Percentiles rank a stretch among this genome's conserved stretches.
These are phyloP conservation scores for Teunomyces aglyptinius DNA, from an alignment of 805 yeast species.

Conservation along the genomic window DNA sequence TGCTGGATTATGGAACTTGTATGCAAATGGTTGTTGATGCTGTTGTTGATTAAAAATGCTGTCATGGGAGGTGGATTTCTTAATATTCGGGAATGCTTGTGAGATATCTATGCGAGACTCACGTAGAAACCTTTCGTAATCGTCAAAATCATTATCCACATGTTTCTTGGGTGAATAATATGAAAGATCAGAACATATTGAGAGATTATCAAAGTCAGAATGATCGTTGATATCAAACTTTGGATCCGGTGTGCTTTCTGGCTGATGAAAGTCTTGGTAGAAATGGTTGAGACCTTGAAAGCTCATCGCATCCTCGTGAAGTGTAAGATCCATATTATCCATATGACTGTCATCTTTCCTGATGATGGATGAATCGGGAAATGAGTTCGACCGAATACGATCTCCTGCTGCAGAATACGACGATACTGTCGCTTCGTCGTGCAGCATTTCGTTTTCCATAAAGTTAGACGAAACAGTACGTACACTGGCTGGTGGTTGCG, in stretches of 20 bases:
- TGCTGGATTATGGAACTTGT: slow-evolving; percentile 39
- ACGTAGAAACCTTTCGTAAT: slow-evolving; percentile 32
- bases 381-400: slow-evolving; percentile 18
- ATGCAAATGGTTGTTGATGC: slow-evolving; percentile 6
- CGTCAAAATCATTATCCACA: slow-evolving; percentile 19
- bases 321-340: too few species aligned
- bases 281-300: slow-evolving; percentile 21
- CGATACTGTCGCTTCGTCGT: background rate
- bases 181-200: slow-evolving; percentile 22
- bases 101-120: slow-evolving; percentile 31
- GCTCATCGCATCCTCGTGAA: slow-evolving; percentile 9
- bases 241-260: background rate
- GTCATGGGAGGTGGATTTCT: slow-evolving; percentile 26
- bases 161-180: slow-evolving; percentile 17
- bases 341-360: background rate
- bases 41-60: slow-evolving; percentile 14
- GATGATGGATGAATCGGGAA: slow-evolving; percentile 14
- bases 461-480: slow-evolving; percentile 1
- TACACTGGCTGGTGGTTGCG: background rate
- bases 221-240: slow-evolving; percentile 14
- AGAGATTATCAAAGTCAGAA: slow-evolving; percentile 17
- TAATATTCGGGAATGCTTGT: slow-evolving; percentile 27
- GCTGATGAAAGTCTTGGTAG: slow-evolving; percentile 9
- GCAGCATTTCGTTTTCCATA: slow-evolving; percentile 11
- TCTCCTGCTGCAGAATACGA: slow-evolving; percentile 8